phyloP scores from a whole-genome alignment of 2,329 filamentous ascomycete genomes.

The Fusarium sp. region DNA sequence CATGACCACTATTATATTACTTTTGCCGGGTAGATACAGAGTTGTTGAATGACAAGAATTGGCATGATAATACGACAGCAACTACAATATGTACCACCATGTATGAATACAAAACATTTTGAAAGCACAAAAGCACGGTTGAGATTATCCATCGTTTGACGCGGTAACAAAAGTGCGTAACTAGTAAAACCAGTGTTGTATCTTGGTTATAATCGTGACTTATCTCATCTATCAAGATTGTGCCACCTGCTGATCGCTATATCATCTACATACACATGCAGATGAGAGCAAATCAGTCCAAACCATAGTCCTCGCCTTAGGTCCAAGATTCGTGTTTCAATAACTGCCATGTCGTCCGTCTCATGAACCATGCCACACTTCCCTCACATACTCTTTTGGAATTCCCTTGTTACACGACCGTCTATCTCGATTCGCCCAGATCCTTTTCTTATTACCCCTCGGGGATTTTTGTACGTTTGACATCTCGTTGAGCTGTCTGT shows the following conservation, averaged over 20 bases:
- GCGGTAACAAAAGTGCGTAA: not conserved
- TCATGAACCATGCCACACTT: constrained; percentile 14
- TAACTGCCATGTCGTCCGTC: constrained; percentile 21
- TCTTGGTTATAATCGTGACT: constrained; percentile 4
- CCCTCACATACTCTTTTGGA: not conserved
- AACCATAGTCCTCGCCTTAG: not conserved
- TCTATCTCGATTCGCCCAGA: constrained; percentile 6
- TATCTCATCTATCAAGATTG: constrained; percentile 25
- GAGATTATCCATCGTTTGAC: not conserved
- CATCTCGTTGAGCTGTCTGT: constrained; percentile 1
- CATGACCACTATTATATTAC: not conserved
- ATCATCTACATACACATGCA: not conserved
- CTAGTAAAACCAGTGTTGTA: not conserved
- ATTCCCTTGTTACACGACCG: constrained; percentile 1
- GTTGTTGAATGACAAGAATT: not conserved
- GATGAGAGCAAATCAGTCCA: constrained; percentile 1
- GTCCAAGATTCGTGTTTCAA: constrained; percentile 15
- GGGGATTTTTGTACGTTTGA: constrained; percentile 6
- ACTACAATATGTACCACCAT: not conserved
- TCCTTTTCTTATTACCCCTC: constrained; percentile 21
- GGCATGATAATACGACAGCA: not conserved
- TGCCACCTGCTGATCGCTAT: not conserved
- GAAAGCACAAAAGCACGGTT: not conserved
- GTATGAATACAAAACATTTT: not conserved
- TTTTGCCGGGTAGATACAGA: not conserved